Percentiles rank a stretch among this genome's conserved stretches.
Conservation (phyloP, 1,284 basidiomycete genomes). For the Schizopora paradoxa region DNA sequence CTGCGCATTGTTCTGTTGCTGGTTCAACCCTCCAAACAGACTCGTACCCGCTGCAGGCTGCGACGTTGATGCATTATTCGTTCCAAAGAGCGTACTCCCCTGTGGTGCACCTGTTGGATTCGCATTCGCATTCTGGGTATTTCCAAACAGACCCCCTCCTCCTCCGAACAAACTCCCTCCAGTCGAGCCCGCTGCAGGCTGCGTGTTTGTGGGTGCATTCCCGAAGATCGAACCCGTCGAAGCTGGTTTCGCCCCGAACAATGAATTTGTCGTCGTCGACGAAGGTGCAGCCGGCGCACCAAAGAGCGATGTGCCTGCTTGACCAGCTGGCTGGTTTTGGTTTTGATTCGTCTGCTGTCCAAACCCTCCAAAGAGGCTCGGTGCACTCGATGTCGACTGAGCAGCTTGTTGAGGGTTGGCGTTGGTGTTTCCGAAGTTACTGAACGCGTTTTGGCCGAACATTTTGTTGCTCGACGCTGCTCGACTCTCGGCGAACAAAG, state of each 20-base stretch:
- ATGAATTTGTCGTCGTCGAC: slow-evolving; percentile 5
- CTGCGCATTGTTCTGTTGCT: slow-evolving; percentile 19
- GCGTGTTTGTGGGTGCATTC: slow-evolving; percentile 1
- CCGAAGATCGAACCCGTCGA: slow-evolving; percentile 11
- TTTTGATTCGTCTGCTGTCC: slow-evolving; percentile 6
- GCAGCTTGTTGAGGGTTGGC: not conserved
- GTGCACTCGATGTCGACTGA: slow-evolving; percentile 5
- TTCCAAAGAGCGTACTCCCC: slow-evolving; percentile 23
- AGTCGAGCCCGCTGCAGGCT: not conserved
- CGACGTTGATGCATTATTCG: slow-evolving; percentile 17
- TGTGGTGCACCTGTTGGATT: slow-evolving; percentile 14
- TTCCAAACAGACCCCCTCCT: slow-evolving; percentile 32
- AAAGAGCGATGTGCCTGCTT: slow-evolving; percentile 11
- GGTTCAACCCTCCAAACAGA: slow-evolving; percentile 25
- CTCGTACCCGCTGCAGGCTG: slow-evolving; percentile 24
- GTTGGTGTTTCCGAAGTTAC: slow-evolving; percentile 12
- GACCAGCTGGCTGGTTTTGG: slow-evolving; percentile 10
- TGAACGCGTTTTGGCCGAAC: slow-evolving; percentile 11
- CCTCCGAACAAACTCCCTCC: slow-evolving; percentile 7
- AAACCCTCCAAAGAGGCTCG: slow-evolving; percentile 10
- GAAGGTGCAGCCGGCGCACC: not conserved
- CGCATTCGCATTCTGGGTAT: slow-evolving; percentile 16
- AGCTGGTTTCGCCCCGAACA: slow-evolving; percentile 16
- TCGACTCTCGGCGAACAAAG: too few relatives aligned
- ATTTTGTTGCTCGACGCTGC: too few relatives aligned